Conservation (phyloP, 345 rosid species). For the Xanthoceras sorbifolium region DNA sequence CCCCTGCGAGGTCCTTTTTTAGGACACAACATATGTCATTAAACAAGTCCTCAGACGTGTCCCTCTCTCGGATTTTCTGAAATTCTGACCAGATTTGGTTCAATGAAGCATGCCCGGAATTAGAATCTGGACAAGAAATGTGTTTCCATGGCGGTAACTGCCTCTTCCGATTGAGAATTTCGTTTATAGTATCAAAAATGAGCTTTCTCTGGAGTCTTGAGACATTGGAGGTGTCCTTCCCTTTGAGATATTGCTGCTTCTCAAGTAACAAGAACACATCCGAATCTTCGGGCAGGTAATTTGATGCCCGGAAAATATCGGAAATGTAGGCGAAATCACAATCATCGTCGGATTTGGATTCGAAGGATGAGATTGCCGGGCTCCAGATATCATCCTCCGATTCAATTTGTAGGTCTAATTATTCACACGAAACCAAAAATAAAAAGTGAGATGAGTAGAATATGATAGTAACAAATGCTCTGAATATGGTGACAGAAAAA, state of each 20-base stretch:
- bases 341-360: slow-evolving; percentile 40
- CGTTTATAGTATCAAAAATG: slow-evolving; percentile 63
- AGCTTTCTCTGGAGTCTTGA: slow-evolving; percentile 67
- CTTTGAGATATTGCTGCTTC: slow-evolving; percentile 65
- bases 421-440: neutral
- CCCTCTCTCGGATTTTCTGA: slow-evolving; percentile 54
- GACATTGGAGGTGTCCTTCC: slow-evolving; percentile 50
- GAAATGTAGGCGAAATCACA: slow-evolving; percentile 73
- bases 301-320: slow-evolving; percentile 62
- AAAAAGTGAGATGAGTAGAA: neutral
- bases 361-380: slow-evolving; percentile 35
- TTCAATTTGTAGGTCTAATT: slow-evolving; percentile 51
- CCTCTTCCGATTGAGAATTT: slow-evolving; percentile 54
- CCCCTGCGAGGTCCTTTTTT: slow-evolving; percentile 72
- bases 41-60: slow-evolving; percentile 48
- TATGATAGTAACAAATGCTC: neutral
- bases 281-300: slow-evolving; percentile 54
- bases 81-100: slow-evolving; percentile 73
- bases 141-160: slow-evolving; percentile 63
- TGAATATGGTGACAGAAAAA: slow-evolving; percentile 15
- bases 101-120: slow-evolving; percentile 28
- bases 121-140: slow-evolving; percentile 9
- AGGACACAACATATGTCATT: slow-evolving; percentile 72
- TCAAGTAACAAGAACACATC: slow-evolving; percentile 69
- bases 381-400: slow-evolving; percentile 71